These are phyloP conservation scores for Ophiostoma australiae DNA, from an alignment of 2,329 filamentous ascomycete genomes.

Conservation along the genomic window DNA sequence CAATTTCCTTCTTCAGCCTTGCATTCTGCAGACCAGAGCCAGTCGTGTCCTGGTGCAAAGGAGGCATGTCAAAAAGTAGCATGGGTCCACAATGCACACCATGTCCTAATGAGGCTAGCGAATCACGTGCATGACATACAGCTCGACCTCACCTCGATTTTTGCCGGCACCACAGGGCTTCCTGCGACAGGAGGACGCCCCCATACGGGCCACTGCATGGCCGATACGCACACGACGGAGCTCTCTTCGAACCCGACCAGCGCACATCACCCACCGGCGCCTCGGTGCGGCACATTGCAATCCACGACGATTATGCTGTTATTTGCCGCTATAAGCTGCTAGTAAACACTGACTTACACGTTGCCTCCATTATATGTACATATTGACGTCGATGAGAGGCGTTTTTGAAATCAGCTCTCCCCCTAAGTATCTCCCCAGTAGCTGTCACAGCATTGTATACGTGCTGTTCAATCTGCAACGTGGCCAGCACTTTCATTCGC, in stretches of 20 bases:
- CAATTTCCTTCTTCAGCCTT: constrained; percentile 27
- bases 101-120: constrained; percentile 12
- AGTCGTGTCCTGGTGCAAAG: constrained; percentile 15
- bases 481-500: no score
- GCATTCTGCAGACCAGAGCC: constrained; percentile 25
- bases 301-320: neutral
- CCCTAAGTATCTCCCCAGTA: neutral
- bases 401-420: neutral
- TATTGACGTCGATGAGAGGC: neutral
- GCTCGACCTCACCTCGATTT: constrained; percentile 29
- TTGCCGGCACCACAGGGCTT: constrained; percentile 27
- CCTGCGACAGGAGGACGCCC: constrained; percentile 20
- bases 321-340: no score
- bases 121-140: constrained; percentile 25
- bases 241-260: neutral
- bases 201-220: constrained; percentile 21
- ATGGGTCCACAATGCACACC: constrained; percentile 9
- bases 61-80: constrained; percentile 20
- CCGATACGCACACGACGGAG: constrained; percentile 8
- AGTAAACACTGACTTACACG: neutral
- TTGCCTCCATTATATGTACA: neutral
- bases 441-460: neutral
- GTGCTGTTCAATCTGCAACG: neutral
- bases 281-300: neutral
- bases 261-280: neutral